A percentile compares a stretch with the other conserved stretches of the same genome.
These are phyloP conservation scores for Phytophthora hibernalis DNA, from an alignment of 352 stramenopile species.

Conservation along the genomic window DNA sequence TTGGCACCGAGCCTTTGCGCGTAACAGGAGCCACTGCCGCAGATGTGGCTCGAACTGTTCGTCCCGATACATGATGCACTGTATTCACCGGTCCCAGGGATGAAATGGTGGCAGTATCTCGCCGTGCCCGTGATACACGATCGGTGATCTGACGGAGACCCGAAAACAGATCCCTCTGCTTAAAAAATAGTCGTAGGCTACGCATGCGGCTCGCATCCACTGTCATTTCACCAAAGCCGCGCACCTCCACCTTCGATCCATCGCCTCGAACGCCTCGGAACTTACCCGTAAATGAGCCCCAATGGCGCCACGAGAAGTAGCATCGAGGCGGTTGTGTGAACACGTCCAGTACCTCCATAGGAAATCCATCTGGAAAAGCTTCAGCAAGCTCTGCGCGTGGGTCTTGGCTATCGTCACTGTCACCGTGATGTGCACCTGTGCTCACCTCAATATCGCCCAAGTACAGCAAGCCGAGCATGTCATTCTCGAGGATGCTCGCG, in stretches of 20 bases:
- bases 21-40: conserved; percentile 24
- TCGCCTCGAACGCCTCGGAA: conserved; percentile 73
- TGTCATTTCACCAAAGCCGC: conserved; percentile 76
- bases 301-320: conserved; percentile 86
- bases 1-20: conserved; percentile 27
- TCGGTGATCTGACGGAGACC: conserved; percentile 47
- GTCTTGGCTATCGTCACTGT: conserved; percentile 54
- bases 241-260: conserved; percentile 62
- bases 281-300: conserved; percentile 73
- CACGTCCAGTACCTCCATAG: conserved; percentile 82
- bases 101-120: conserved; percentile 28
- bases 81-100: conserved; percentile 15
- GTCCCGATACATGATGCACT: conserved; percentile 8
- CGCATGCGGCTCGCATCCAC: conserved; percentile 61
- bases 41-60: conserved; percentile 24
- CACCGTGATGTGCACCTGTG: conserved; percentile 35
- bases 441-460: conserved; percentile 49
- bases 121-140: conserved; percentile 21
- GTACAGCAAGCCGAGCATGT: conserved; percentile 77
- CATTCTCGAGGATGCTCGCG: conserved; percentile 54
- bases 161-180: conserved; percentile 63
- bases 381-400: conserved; percentile 62
- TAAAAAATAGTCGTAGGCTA: conserved; percentile 72
- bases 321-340: conserved; percentile 79
- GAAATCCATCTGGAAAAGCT: conserved; percentile 78